Evolutionary conservation across 2,329 filamentous ascomycete species (phyloP), one percentile per base, ranked within the genome.

Genomic region (Ophiostoma perfectum): DNA sequence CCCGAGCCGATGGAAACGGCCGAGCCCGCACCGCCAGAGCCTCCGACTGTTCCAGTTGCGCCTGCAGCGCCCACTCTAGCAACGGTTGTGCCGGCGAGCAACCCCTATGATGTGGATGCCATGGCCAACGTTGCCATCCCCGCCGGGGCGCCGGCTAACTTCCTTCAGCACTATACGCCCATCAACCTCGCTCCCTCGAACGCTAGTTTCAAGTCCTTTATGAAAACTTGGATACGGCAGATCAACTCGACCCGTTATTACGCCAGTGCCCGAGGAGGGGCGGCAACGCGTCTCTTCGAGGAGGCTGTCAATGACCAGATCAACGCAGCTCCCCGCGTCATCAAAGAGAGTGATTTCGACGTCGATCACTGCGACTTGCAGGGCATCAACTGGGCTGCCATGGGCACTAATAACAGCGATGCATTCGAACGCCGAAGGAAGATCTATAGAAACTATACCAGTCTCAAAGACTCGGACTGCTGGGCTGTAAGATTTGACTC

Each of bases 391-490:
- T 89, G 87, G 87, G 72, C 75, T 1, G 75, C 78, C 12, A 76
- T 88, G 71, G 82, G 82, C 1, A 82, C 86, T 2, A 80, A 80
- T 11, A 81, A 85, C 68, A 72, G 72, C 38, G 75, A 79, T 38
- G 86, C 85, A 3, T 80, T 84, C 38, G 75, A 79, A 63, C 79
- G 79, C 67, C 81, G 86, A 27, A 72, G 75, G 58, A 70, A 75
- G 14, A 83, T 80, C 0, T 89, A 87, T 73, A 80, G 75, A 66
- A 89, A 88, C 72, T 88, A 88, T 71, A 81, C 81, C 42, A 88
- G 87, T 73, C 75, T 79, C n/a, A 67, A 71, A 3, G 77, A 78
- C 4, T 82, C 83, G 12, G 83, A 85, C 71, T 72, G 72, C 52
- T 82, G 79, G 79, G 27, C 27, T 27, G 27, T 27, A 27, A 27